These are phyloP conservation scores for Sporothrix pseudoabietina DNA, from an alignment of 2,329 filamentous ascomycete species.

Conservation along the genomic window DNA sequence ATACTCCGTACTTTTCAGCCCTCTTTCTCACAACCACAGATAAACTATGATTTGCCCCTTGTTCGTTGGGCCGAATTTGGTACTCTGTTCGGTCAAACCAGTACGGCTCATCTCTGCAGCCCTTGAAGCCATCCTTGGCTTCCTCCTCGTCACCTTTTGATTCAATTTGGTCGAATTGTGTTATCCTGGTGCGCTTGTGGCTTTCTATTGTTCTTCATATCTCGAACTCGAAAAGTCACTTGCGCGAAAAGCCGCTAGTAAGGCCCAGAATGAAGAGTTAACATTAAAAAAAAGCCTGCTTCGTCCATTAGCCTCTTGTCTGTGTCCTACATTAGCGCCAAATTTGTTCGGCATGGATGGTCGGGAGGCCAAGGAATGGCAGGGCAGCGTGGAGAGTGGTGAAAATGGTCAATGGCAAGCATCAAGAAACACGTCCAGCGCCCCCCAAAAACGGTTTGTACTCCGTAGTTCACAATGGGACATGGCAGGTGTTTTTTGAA, in stretches of 20 bases:
- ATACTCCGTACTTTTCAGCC: neutral
- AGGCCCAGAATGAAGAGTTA: neutral
- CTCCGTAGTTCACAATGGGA: neutral
- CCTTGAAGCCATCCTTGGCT: neutral
- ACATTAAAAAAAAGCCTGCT: constrained; percentile 12
- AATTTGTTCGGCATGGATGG: neutral
- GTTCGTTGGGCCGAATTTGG: neutral
- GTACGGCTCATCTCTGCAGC: neutral
- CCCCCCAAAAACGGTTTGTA: neutral
- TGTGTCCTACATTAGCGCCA: constrained; percentile 11
- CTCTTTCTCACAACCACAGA: neutral
- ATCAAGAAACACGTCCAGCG: neutral
- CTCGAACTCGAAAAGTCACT: neutral
- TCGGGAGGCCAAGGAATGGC: neutral
- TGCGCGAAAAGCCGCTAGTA: neutral
- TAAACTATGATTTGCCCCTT: neutral
- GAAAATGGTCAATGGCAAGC: neutral
- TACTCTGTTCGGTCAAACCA: neutral
- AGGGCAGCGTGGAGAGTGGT: neutral
- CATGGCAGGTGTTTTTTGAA: neutral
- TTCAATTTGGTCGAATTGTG: neutral
- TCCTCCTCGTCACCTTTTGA: neutral
- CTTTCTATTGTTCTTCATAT: neutral
- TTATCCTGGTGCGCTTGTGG: neutral
- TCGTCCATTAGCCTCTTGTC: constrained; percentile 13